These are phyloP conservation scores for Neonectria neomacrospora DNA, from an alignment of 2,329 filamentous ascomycete species.

Conservation along the genomic window DNA sequence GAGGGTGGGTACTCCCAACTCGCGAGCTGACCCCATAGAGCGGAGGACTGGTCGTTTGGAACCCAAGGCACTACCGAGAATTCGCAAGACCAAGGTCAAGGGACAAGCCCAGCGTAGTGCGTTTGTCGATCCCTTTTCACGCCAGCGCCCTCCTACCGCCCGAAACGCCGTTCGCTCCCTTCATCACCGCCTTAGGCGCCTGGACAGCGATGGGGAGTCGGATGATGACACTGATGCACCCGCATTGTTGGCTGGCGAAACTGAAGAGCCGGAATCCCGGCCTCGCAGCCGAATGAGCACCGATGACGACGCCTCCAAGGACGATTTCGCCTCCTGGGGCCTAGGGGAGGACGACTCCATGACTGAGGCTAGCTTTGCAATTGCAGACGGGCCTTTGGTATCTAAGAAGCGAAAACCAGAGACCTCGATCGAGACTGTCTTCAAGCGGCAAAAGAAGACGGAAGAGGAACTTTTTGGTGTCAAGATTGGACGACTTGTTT, in stretches of 20 bases:
- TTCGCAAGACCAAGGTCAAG: conserved; percentile 74
- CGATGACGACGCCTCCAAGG: conserved; percentile 66
- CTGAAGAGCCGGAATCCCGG: conserved; percentile 86
- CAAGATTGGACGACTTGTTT: conserved; percentile 64
- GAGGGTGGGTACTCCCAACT: conserved; percentile 73
- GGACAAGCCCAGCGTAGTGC: conserved; percentile 66
- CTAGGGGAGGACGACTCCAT: conserved; percentile 71
- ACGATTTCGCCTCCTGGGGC: conserved; percentile 60
- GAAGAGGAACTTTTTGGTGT: conserved; percentile 83
- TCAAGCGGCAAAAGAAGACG: conserved; percentile 83
- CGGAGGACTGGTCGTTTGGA: conserved; percentile 67
- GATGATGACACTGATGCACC: conserved; percentile 79
- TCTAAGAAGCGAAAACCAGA: conserved; percentile 80
- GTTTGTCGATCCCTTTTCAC: conserved; percentile 75
- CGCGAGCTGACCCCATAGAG: conserved; percentile 70
- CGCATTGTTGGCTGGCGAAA: conserved; percentile 73
- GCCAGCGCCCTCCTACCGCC: conserved; percentile 67
- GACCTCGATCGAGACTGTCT: conserved; percentile 70
- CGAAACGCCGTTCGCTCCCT: conserved; percentile 78
- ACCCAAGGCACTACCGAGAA: conserved; percentile 74
- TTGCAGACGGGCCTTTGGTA: conserved; percentile 64
- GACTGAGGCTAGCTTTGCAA: conserved; percentile 77
- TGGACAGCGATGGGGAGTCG: conserved; percentile 79
- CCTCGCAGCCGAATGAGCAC: conserved; percentile 79
- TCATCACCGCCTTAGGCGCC: conserved; percentile 76